These are phyloP conservation scores for Viola odorata DNA, from an alignment of 345 rosid species.

Conservation along the genomic window DNA sequence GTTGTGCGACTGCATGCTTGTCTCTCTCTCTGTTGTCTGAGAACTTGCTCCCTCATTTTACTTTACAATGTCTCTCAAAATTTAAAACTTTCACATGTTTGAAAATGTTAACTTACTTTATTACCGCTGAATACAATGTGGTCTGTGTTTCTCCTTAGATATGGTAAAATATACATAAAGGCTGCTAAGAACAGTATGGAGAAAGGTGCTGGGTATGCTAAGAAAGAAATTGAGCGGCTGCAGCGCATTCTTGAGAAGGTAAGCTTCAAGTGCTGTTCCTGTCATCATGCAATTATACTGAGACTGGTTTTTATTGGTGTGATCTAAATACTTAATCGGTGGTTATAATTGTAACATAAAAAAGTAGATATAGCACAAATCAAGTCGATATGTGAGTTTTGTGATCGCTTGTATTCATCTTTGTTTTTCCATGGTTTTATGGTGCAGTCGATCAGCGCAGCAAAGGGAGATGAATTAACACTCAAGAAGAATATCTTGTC, in stretches of 20 bases:
- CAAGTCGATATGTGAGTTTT: not conserved
- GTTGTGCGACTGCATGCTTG: not conserved
- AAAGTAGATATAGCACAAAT: not conserved
- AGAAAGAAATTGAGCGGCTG: conserved; percentile 74
- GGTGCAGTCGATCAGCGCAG: conserved; percentile 77
- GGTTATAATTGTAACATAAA: too few species aligned
- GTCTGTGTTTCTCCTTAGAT: conserved; percentile 26
- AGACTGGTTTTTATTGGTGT: too few species aligned
- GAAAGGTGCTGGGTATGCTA: conserved; percentile 73
- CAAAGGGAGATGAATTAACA: conserved; percentile 77
- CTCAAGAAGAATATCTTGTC: conserved; percentile 72
- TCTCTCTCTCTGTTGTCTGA: not conserved
- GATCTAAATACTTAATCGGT: too few species aligned
- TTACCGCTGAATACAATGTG: not conserved
- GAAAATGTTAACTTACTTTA: too few species aligned
- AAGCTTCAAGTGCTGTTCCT: conserved; percentile 1
- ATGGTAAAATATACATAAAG: conserved; percentile 79
- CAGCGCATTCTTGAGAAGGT: conserved; percentile 86
- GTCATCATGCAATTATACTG: not conserved
- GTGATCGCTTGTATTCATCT: not conserved
- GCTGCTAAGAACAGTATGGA: conserved; percentile 64
- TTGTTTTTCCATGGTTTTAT: not conserved
- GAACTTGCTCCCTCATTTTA: too few species aligned
- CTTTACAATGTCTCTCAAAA: not conserved
- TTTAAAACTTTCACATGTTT: not conserved